Conservation (phyloP, 129 eudicot species). For the Pseudognaphalium luteoalbum region DNA sequence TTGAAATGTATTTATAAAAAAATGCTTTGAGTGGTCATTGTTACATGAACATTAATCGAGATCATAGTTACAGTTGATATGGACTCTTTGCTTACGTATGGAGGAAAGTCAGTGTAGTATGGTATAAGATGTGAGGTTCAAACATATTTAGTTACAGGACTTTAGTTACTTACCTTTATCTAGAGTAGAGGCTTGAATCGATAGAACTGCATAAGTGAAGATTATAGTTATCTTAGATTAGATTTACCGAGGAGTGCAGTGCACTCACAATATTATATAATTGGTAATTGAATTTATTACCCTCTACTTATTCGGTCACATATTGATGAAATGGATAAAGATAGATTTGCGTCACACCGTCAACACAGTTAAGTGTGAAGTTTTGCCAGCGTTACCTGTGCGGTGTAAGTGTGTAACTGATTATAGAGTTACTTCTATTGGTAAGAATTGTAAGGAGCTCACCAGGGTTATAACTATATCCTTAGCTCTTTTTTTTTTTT, state of each 20-base stretch:
- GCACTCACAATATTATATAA: conserved; percentile 17
- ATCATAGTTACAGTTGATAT: conserved; percentile 3
- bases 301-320: conserved; percentile 6
- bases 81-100: background rate
- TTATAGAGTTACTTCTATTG: conserved; percentile 4
- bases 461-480: conserved; percentile 2
- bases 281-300: conserved; percentile 17
- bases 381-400: background rate
- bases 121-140: conserved; percentile 11
- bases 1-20: background rate
- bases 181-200: conserved; percentile 9
- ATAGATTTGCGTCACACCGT: background rate
- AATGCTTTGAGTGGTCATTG: background rate
- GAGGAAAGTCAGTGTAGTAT: conserved; percentile 5
- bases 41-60: conserved; percentile 1
- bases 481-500: background rate
- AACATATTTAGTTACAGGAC: background rate
- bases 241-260: conserved; percentile 12
- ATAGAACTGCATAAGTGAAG: background rate
- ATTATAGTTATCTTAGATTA: conserved; percentile 6
- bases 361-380: conserved; percentile 17
- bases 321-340: conserved; percentile 14
- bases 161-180: background rate
- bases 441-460: conserved; percentile 1
- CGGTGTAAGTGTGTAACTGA: conserved; percentile 9